Conservation (phyloP, 1,284 basidiomycete species). For the Cryptococcus floricola region DNA sequence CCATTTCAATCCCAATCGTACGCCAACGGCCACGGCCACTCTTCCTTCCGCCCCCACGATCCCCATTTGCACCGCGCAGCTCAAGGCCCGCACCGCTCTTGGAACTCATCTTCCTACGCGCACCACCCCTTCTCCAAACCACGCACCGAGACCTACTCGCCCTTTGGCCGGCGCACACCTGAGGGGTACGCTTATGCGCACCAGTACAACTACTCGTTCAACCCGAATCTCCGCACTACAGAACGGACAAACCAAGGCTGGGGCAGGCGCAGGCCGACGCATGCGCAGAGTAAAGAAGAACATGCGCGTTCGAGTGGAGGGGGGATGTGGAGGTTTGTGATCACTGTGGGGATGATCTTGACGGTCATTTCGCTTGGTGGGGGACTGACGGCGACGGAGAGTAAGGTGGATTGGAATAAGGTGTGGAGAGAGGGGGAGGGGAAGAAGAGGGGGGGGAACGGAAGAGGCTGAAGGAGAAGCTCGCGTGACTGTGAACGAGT, state of each 20-base stretch:
- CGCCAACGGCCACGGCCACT: not conserved
- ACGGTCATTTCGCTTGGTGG: conserved; percentile 31
- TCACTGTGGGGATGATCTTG: conserved; percentile 29
- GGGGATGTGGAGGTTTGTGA: conserved; percentile 25
- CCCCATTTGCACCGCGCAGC: conserved; percentile 15
- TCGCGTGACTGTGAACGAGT: not conserved
- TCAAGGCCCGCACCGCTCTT: conserved; percentile 27
- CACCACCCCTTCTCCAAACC: conserved; percentile 1
- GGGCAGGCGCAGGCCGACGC: not conserved
- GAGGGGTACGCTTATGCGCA: conserved; percentile 13
- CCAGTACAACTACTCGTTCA: conserved; percentile 9
- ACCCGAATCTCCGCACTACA: conserved; percentile 9
- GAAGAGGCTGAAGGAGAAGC: not conserved
- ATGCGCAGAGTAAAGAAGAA: not conserved
- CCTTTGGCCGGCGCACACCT: conserved; percentile 27
- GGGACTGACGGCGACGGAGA: conserved; percentile 24
- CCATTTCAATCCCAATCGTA: conserved; percentile 4
- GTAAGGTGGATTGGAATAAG: not conserved
- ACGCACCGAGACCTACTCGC: conserved; percentile 14
- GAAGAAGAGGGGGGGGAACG: too few relatives aligned
- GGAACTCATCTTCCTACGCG: conserved; percentile 7
- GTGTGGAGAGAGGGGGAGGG: not conserved
- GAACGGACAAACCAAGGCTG: not conserved
- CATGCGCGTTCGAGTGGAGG: conserved; percentile 27
- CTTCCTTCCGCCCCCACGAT: conserved; percentile 14